These are phyloP conservation scores for Clathrus columnatus DNA, from an alignment of 768 basidiomycete genomes.

Conservation along the genomic window DNA sequence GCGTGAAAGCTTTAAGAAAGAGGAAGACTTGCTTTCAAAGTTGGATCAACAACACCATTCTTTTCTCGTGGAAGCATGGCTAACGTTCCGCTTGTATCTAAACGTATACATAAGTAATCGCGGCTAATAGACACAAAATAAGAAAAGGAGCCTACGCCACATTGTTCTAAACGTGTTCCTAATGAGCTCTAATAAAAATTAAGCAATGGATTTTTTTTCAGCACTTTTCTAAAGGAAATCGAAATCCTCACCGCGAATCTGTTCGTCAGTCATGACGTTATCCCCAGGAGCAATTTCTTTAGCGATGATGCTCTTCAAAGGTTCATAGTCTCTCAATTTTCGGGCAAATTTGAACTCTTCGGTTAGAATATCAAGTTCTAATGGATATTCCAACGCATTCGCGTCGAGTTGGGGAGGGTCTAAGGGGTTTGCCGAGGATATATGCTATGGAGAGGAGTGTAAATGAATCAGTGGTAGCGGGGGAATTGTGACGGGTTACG, in stretches of 20 bases:
- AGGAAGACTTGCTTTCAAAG: too few species aligned
- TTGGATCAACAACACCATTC: constrained; percentile 53
- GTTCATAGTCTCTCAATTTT: constrained; percentile 21
- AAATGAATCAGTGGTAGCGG: background rate
- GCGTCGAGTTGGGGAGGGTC: constrained; percentile 32
- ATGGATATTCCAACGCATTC: constrained; percentile 27
- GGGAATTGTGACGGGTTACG: constrained; percentile 8
- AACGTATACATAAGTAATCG: background rate
- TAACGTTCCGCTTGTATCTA: constrained; percentile 39
- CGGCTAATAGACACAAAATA: too few species aligned
- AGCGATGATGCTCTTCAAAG: constrained; percentile 23
- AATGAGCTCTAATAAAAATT: constrained; percentile 24
- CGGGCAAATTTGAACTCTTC: constrained; percentile 26
- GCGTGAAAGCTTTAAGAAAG: too few species aligned
- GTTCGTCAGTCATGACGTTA: constrained; percentile 23
- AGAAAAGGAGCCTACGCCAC: constrained; percentile 17
- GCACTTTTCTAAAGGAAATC: too few species aligned
- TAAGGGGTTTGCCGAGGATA: constrained; percentile 24
- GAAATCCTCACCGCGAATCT: constrained; percentile 28
- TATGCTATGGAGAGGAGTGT: constrained; percentile 7
- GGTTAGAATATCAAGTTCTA: constrained; percentile 24
- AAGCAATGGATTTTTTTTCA: constrained; percentile 16
- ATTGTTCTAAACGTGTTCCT: constrained; percentile 15
- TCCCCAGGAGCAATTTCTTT: constrained; percentile 29
- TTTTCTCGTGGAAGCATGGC: constrained; percentile 55